Base-by-base conservation (phyloP, 345 rosid species). In the Raphanus raphanistrum region DNA sequence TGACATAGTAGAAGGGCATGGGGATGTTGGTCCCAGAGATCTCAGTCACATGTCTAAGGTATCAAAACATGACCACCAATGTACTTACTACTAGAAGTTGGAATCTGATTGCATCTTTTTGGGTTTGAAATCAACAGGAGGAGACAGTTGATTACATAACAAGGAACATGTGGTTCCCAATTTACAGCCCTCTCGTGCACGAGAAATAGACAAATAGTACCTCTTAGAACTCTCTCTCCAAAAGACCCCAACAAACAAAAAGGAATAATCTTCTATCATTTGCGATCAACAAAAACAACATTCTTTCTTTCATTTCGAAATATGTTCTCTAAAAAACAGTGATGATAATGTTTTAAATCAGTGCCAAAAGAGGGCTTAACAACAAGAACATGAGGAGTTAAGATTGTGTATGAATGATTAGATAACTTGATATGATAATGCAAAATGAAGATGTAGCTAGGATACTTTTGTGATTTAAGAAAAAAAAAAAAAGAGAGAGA, bases 131-230 rank as follows among this genome's bases (percentile, higher is more conserved):
- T 17, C 33, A 87, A 87, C 89, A 95, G 99, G 96, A 91, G 80
- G 97, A 90, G 76, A 90, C 90, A 1, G 94, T 92, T 73, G 79
- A 84, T 63, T 87, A 88, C 74, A 82, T 95, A 4, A 86, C 78
- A 15, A 72, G 82, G 33, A 84, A 82, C 78, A 95, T 95, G 98
- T 95, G 99, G 98, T 95, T 72, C 87, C 99, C 98, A 32, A 11
- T 88, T 68, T 92, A 95, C 84, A 89, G 90, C 76, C 98, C 99
- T 67, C 90, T 95, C 8, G 98, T 95, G 83, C 99, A 90, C 27
- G 94, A 95, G 87, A 90, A 94, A 79, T 94, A 78, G 80, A 68
- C 76, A 41, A 13, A 3, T 2, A n/a, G 11, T 6, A 17, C 5
- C 43, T 29, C 36, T 50, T 8, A 57, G 3, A 8, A 8, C 62